phyloP scores from a whole-genome alignment of 345 rosid species.

The Murraya koenigii region DNA sequence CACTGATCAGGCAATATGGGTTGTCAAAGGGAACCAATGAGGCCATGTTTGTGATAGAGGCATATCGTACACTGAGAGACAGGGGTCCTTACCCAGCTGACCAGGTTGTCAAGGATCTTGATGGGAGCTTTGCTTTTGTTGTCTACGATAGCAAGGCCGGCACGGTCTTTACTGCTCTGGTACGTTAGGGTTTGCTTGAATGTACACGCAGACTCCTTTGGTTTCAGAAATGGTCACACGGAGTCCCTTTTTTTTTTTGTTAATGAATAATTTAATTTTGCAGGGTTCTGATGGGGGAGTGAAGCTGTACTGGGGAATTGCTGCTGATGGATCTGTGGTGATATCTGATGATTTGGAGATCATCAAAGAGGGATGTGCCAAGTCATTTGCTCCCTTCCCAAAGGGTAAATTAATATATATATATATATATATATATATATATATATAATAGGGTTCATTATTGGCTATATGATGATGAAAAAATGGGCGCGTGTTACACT shows the following conservation, averaged over 20 bases:
- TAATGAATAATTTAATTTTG: neutral
- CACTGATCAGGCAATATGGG: constrained; percentile 76
- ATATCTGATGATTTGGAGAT: constrained; percentile 76
- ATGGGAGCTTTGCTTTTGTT: constrained; percentile 83
- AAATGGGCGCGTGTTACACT: neutral
- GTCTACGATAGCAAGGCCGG: constrained; percentile 72
- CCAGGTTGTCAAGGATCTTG: constrained; percentile 83
- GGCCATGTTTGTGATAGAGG: constrained; percentile 81
- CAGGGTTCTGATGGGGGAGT: constrained; percentile 86
- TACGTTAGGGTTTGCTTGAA: neutral
- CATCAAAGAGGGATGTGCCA: constrained; percentile 80
- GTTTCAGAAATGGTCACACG: too few species aligned
- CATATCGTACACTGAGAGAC: constrained; percentile 81
- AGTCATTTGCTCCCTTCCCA: constrained; percentile 96
- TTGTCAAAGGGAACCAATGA: constrained; percentile 65
- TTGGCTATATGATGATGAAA: too few species aligned
- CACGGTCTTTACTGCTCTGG: constrained; percentile 84
- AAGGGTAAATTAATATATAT: constrained; percentile 29
- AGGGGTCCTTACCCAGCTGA: constrained; percentile 96
- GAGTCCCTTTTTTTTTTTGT: too few species aligned
- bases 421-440: too few species aligned
- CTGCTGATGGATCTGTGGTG: constrained; percentile 83
- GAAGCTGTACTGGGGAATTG: constrained; percentile 79
- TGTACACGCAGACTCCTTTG: too few species aligned
- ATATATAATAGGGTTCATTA: too few species aligned